Evolutionary conservation across 2,329 filamentous ascomycete genomes (phyloP), one percentile per base, ranked within the genome.

Genomic region (Stemphylium lycopersici): DNA sequence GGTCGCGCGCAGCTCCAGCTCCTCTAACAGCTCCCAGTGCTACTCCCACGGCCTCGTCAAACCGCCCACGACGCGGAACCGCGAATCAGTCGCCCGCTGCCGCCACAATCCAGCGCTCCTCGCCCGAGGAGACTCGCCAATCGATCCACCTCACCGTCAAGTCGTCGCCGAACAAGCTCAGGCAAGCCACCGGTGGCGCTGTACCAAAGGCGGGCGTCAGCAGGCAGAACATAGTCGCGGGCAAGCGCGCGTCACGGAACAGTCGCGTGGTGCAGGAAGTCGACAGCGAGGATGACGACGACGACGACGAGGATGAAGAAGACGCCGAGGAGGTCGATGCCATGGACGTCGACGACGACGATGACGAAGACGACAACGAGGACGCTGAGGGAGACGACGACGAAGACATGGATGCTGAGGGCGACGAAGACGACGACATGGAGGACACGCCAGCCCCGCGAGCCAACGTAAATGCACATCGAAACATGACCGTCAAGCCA

Each of bases 101-200:
- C 8, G 72, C 73, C 43, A 66, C 72, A 42, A 73, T 78, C 49
- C 70, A 77, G 62, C 70, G 71, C 53, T 71, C 70, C 42, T 73
- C 76, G 39, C 76, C 77, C 54, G 73, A 78, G 46, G 74, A 76
- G 55, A 73, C 74, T 37, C 77, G 76, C 55, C 77, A 76, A 55
- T 79, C 77, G 45, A 77, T 81, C 51, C 74, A 77, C 51, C 74
- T 82, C 54, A 82, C 79, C 34, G 79, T 82, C 59, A 81, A 81
- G 57, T 78, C 79, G 12, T 77, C 78, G 2, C 79, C 80, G 15
- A 78, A 73, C 69, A 81, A 79, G 68, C 73, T 82, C 20, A 73
- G 79, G 48, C 76, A 81, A 52, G 80, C 78, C 33, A 81, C 77
- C 0, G 75, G 75, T 34, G 75, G 72, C 24, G 64, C 62, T 7